Evolutionary conservation across 2,329 filamentous ascomycete species (phyloP), one percentile per base, ranked within the genome.

Genomic region (Endoconidiophora laricicola): DNA sequence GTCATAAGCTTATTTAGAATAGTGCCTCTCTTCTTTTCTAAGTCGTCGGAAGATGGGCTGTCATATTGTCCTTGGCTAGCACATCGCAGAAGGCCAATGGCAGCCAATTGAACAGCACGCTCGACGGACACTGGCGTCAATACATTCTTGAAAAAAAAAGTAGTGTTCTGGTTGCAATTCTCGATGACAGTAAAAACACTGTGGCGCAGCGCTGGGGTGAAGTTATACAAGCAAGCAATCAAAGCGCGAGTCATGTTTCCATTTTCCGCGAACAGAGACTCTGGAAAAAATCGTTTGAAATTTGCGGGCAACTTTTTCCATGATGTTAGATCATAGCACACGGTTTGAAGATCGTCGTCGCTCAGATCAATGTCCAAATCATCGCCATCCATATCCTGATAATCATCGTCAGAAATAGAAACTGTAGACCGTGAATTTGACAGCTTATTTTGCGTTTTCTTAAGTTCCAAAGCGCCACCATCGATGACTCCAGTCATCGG

Each of bases 311-410:
- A 39, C 4, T 33, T 38, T 7, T 50, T 53, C 51, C 51, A 53
- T 2, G 18, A 18, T 2, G 43, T 47, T n/a, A 54, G 23, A 16
- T 50, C 47, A 14, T 50, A 46, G 22, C 38, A 18, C 22, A 49
- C 43, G 14, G 18, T 10, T 1, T 43, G 33, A 4, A 16, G 14
- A 14, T 58, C 60, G 37, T 59, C 63, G 51, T 66, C 58, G 14
- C 61, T 62, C 1, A 67, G 54, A 26, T 67, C 63, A 2, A 53
- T 55, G n/a, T 55, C 54, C 12, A 55, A 56, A 14, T 53, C 54
- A 3, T 46, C 48, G 5, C 55, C 57, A 12, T 52, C 57, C 5
- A 54, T 45, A 1, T 56, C 57, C 2, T 57, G 56, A 1, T 57
- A 48, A 14, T 58, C 56, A 12, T 57, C 50, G 12, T 49, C 47